Percentiles rank a stretch among this genome's conserved stretches.
These are phyloP conservation scores for Kalaharituber pfeilii DNA, from an alignment of 2,329 filamentous ascomycete genomes.

Conservation along the genomic window DNA sequence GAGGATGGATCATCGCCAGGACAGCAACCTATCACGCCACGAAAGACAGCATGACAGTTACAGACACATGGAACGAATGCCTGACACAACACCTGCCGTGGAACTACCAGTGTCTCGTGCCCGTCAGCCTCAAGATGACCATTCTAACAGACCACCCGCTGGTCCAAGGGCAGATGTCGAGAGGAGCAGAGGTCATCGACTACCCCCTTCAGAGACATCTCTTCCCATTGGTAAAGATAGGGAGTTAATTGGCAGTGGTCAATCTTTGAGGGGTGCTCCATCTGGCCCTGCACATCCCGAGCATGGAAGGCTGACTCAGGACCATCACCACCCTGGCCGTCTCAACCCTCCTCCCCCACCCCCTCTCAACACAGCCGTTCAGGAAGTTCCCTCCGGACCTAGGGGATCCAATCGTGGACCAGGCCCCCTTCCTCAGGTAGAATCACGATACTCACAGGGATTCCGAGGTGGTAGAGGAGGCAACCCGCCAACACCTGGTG, in stretches of 20 bases:
- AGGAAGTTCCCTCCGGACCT: conserved; percentile 20
- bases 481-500: conserved; percentile 1
- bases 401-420: conserved; percentile 11
- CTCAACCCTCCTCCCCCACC: conserved; percentile 20
- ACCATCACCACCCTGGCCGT: conserved; percentile 22
- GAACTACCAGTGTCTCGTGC: background rate
- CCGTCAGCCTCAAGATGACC: conserved; percentile 6
- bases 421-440: background rate
- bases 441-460: background rate
- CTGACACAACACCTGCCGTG: background rate
- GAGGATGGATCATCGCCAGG: conserved; percentile 13
- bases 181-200: conserved; percentile 6
- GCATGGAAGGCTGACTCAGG: conserved; percentile 16
- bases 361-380: conserved; percentile 20
- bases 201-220: conserved; percentile 7
- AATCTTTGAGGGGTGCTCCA: conserved; percentile 9
- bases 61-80: conserved; percentile 11
- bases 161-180: conserved; percentile 20
- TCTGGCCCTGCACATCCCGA: conserved; percentile 13
- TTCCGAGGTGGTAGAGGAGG: background rate
- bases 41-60: conserved; percentile 14
- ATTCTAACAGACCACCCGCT: conserved; percentile 19
- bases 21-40: conserved; percentile 12
- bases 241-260: conserved; percentile 7
- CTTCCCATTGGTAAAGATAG: conserved; percentile 8